Base-by-base conservation (phyloP, 1,284 basidiomycete species). In the Marasmius oreades region DNA sequence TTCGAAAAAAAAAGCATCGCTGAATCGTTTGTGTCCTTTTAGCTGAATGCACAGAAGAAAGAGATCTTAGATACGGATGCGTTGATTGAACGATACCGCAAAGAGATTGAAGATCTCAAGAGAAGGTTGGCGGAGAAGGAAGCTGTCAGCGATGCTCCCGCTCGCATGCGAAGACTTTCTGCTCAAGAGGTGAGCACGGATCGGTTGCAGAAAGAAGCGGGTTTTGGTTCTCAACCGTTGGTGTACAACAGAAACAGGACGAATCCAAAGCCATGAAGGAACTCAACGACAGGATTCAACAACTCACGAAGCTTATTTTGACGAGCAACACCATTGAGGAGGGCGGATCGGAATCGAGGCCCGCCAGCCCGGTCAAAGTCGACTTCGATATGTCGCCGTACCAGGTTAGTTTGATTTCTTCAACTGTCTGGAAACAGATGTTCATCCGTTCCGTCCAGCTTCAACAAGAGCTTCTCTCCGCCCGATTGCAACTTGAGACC, bases 41-140 rank as follows among this genome's bases (percentile, higher is more conserved):
- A 90, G 71, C 76, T 98, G 34, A 84, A 91, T 59, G 96, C 96
- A 1, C 85, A 91, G 73, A 92, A 92, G 80, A 95, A 94, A 70
- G 95, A 98, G 72, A 80, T 98, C 20, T 85, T 95, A 6, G 93
- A 96, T 65, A 94, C 93, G 0, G 93, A 95, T 62, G 94, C 94
- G 0, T 79, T 98, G 26, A 91, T 98, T 59, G 88, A 92, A 73
- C 82, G 93, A 57, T 98, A 98, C 70, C 82, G 90, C 63, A 89
- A 88, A 66, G 93, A 96, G 72, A 95, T 96, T 59, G 91, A 92
- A 33, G 90, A 93, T 46, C 82, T 95, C 56, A 90, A 85, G 73
- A 74, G 69, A 6, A 75, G 88, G 34, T 74, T 93, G 34, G 71
- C 79, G 26, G 87, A 92, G 63, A 78, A 85, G 48, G 90, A 92